Evolutionary conservation across 2,329 filamentous ascomycete species (phyloP).

Genomic region (Corinectria fuckeliana): DNA sequence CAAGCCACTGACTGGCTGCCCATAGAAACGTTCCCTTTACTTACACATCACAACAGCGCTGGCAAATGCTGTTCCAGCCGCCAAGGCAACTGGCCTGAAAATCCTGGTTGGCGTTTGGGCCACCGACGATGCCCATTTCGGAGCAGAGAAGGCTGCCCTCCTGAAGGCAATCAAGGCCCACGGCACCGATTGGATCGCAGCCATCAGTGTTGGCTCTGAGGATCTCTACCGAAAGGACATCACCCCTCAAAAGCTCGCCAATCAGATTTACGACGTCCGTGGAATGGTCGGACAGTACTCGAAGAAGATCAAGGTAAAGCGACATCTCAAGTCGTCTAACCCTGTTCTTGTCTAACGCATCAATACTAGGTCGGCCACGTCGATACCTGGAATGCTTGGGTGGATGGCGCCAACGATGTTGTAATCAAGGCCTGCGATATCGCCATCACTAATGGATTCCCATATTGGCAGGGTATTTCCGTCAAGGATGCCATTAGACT

Average conservation of each 20-base stretch:
- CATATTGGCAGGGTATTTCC: slow-evolving; percentile 34
- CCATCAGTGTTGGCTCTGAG: slow-evolving; percentile 34
- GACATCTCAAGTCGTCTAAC: not conserved
- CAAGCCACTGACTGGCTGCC: not conserved
- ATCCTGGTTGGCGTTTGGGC: slow-evolving; percentile 34
- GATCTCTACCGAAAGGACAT: slow-evolving; percentile 36
- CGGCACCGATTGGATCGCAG: slow-evolving; percentile 34
- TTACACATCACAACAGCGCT: slow-evolving; percentile 21
- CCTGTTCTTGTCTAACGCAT: slow-evolving; percentile 1
- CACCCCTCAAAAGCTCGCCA: slow-evolving; percentile 30
- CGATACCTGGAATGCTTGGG: slow-evolving; percentile 36
- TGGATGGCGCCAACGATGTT: slow-evolving; percentile 33
- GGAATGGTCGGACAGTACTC: slow-evolving; percentile 33
- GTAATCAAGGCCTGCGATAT: slow-evolving; percentile 34
- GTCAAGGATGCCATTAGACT: slow-evolving; percentile 32
- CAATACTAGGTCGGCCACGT: slow-evolving; percentile 30
- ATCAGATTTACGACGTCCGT: slow-evolving; percentile 35
- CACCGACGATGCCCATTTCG: slow-evolving; percentile 33
- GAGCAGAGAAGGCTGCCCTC: slow-evolving; percentile 33
- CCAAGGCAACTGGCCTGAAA: slow-evolving; percentile 34
- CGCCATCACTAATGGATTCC: slow-evolving; percentile 35
- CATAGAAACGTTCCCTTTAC: not conserved
- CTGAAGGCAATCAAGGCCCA: slow-evolving; percentile 34
- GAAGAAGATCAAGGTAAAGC: slow-evolving; percentile 30
- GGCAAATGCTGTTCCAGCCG: slow-evolving; percentile 33